A percentile compares a stretch with the other conserved stretches of the same genome.
Conservation (phyloP, 2,329 filamentous ascomycete genomes). For the Calonectria henricotiae region DNA sequence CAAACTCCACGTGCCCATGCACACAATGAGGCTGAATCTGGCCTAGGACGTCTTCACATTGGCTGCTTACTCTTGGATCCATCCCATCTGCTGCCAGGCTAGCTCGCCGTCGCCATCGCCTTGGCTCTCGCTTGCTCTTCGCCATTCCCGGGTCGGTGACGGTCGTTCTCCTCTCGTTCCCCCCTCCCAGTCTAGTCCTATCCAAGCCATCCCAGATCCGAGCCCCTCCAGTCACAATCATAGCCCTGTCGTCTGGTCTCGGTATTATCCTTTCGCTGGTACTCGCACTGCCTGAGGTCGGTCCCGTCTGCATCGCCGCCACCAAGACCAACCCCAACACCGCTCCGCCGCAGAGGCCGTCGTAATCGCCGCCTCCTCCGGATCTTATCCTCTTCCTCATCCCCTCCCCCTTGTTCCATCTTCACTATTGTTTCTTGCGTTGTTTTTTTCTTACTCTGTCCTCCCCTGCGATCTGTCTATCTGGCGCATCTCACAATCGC, state of each 20-base stretch:
- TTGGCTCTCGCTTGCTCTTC: constrained; percentile 28
- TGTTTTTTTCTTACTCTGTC: constrained; percentile 9
- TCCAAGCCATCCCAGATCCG: constrained; percentile 25
- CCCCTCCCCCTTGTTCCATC: constrained; percentile 3
- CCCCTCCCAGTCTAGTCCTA: constrained; percentile 23
- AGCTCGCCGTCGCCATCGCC: constrained; percentile 36
- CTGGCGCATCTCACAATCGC: constrained; percentile 20
- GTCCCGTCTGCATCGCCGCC: constrained; percentile 42
- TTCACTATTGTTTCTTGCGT: constrained; percentile 11
- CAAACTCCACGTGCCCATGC: constrained; percentile 53
- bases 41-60: constrained; percentile 51
- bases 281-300: constrained; percentile 25
- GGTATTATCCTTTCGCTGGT: constrained; percentile 26
- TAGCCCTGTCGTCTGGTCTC: constrained; percentile 18
- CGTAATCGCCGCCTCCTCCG: constrained; percentile 53
- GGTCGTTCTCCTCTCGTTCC: constrained; percentile 11
- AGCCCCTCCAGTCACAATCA: constrained; percentile 26
- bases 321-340: constrained; percentile 48
- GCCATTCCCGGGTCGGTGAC: constrained; percentile 29
- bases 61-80: constrained; percentile 37
- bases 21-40: constrained; percentile 53
- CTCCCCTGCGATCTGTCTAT: constrained; percentile 10
- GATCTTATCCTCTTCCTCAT: constrained; percentile 35
- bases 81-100: constrained; percentile 32
- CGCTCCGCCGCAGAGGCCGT: constrained; percentile 53